A percentile compares a stretch with the other conserved stretches of the same genome.
Evolutionary conservation across 2,329 filamentous ascomycete species (phyloP).

Genomic region (Aspergillus pseudoterreus): DNA sequence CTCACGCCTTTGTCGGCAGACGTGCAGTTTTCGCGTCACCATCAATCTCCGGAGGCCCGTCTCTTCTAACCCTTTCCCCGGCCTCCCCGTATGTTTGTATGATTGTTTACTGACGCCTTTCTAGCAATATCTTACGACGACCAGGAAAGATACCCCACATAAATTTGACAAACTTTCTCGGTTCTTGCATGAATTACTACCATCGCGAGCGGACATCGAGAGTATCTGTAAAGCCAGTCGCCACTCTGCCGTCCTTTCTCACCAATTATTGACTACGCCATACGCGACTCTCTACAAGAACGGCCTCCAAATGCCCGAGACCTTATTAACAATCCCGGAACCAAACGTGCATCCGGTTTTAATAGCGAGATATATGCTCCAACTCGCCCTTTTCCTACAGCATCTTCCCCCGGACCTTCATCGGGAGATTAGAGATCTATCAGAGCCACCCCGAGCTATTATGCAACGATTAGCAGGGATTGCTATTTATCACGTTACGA

Average conservation of each 20-base stretch:
- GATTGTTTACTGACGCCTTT: too few species aligned
- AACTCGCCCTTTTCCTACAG: neutral
- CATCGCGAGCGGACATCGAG: neutral
- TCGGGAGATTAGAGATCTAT: neutral
- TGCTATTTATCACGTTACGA: neutral
- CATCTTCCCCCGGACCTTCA: neutral
- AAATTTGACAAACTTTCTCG: neutral
- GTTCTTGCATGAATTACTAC: slow-evolving; percentile 1
- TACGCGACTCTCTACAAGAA: neutral
- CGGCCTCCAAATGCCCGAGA: neutral
- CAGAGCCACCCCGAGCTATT: neutral
- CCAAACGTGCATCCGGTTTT: slow-evolving; percentile 2
- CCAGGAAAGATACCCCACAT: neutral
- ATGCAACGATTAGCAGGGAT: neutral
- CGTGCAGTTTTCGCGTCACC: too few species aligned
- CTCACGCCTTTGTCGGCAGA: too few species aligned
- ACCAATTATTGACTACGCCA: slow-evolving; percentile 1
- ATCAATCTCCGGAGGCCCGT: too few species aligned
- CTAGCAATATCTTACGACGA: too few species aligned
- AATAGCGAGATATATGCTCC: slow-evolving; percentile 1
- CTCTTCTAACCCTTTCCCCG: too few species aligned
- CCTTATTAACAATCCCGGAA: neutral
- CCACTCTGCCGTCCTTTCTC: neutral
- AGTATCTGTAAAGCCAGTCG: neutral
- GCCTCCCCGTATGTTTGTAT: too few species aligned